Base-by-base conservation (phyloP, 495 filamentous ascomycete genomes). In the Melanomma pulvis-pyrius region DNA sequence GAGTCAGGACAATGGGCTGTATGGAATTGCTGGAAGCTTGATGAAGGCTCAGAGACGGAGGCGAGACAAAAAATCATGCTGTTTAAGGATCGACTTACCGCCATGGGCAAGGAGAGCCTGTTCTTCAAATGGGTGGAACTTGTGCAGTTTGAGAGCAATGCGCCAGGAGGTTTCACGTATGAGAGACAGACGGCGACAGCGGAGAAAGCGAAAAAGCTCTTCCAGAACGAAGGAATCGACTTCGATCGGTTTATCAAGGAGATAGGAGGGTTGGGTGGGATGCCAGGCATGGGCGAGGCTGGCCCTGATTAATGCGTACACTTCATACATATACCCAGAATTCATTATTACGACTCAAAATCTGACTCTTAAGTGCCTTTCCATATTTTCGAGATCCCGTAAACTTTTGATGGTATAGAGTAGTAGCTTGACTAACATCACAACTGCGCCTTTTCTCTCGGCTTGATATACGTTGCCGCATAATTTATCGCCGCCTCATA, bases 81-180 rank as follows among this genome's bases (percentile, higher is more conserved):
- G 0, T 92, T 94, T 72, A 85, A 88, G 72, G 88, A 92, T 46
- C 83, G 83, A 50, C 78, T 96, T 63, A 81, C 83, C 2, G 80
- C 80, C 1, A 77, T 92, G 73, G 90, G 90, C 11, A 93, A 94
- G 75, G 92, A 94, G 74, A 84, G 87, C 60, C 74, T 96, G 8
- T 96, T 96, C 77, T 94, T 87, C 76, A 82, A 87, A 32, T 92
- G 90, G 89, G 88, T 93, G 53, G 92, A 96, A 78, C 75, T 94
- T 59, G 81, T 96, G 41, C 91, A 96, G 75, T 92, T 84, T 71
- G 92, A 94, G 77, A 89, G 89, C 52, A 84, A 83, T 29, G 82
- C 82, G 63, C 86, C 90, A 0, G 91, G 88, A 44, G 88, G 88
- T 0, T 93, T 93, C 70, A 88, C 85, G 1, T 73, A 78, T 2